Conservation (phyloP, 106 monocot species). For the Dioscorea alata region DNA sequence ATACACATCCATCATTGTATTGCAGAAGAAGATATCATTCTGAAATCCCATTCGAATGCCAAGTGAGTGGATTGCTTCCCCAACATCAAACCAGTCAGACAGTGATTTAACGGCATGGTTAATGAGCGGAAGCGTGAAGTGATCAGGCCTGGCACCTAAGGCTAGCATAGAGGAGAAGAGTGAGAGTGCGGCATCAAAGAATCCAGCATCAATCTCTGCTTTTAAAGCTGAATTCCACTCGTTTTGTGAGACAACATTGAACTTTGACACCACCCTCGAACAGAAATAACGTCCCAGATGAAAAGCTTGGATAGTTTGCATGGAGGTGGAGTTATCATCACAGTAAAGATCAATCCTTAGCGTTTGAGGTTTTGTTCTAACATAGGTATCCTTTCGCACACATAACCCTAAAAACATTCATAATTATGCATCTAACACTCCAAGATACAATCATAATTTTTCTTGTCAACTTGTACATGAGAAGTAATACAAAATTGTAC, state of each 20-base stretch:
- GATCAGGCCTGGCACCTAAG: slow-evolving; percentile 20
- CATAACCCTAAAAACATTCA: too few species aligned
- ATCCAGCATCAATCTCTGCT: slow-evolving; percentile 21
- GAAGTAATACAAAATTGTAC: too few species aligned
- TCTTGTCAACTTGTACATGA: too few species aligned
- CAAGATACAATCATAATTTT: too few species aligned
- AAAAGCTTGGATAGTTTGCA: too few species aligned
- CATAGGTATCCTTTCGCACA: too few species aligned
- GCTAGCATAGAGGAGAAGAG: slow-evolving; percentile 30
- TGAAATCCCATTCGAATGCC: slow-evolving; percentile 24
- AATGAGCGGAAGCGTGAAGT: slow-evolving; percentile 40
- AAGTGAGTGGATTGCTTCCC: slow-evolving; percentile 30
- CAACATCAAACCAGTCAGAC: slow-evolving; percentile 1
- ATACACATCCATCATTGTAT: slow-evolving; percentile 32
- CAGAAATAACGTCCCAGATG: too few species aligned
- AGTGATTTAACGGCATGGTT: slow-evolving; percentile 26
- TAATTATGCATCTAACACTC: too few species aligned
- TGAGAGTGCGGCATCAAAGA: slow-evolving; percentile 22
- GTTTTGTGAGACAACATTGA: slow-evolving; percentile 1
- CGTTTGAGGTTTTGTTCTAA: too few species aligned
- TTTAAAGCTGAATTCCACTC: slow-evolving; percentile 29
- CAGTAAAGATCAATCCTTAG: too few species aligned
- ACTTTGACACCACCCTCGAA: background rate
- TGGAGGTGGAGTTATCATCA: too few species aligned
- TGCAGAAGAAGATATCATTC: slow-evolving; percentile 39